Evolutionary conservation across 805 yeast genomes (phyloP), one percentile per base, ranked within the genome.

Genomic region (Starmerella lactis-condensi): DNA sequence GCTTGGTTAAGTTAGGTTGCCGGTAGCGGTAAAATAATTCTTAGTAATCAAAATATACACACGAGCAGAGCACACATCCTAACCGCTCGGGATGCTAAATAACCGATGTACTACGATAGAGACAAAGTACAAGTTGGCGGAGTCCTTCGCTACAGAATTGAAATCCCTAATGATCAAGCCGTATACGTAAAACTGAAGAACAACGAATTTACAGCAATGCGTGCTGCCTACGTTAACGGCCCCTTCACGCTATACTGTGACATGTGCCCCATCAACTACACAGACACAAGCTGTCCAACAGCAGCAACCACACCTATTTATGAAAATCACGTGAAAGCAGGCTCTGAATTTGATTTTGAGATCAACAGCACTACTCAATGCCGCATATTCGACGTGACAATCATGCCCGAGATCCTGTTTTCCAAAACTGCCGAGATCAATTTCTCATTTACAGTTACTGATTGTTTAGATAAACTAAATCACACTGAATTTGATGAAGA

Each of bases 211-310:
- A 56, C 77, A 3, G 64, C 89, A 1, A 50, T 79, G 41, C 54
- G 92, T 18, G 91, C 95, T 0, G 76, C 93, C 1, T 79, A 73
- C 44, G 53, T 89, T 26, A 73, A 83, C 1, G 98, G 96, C 0
- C 98, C 98, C 0, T 85, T 71, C 48, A 61, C 78, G 2, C 54
- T 89, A 5, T 89, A 89, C 46, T 77, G 73, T 15, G 95, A 85
- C 51, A 69, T 89, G 29, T 60, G 72, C 27, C 72, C 85, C 0
- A 59, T 52, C 8, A 75, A 72, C 23, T 89, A 71, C 48, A 51
- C 62, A 24, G 49, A 59, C 32, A 52, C 56, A 27, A 57, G 54
- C 18, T 15, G 24, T 5, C 21, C 33, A 5, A 26, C 23, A 4
- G 17, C 15, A 2, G 51, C 45, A 16, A 45, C 51, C 1, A 52